Percentiles rank a stretch among this genome's conserved stretches.
These are phyloP conservation scores for Pterula multifida DNA, from an alignment of 1,284 basidiomycete species.

Conservation along the genomic window DNA sequence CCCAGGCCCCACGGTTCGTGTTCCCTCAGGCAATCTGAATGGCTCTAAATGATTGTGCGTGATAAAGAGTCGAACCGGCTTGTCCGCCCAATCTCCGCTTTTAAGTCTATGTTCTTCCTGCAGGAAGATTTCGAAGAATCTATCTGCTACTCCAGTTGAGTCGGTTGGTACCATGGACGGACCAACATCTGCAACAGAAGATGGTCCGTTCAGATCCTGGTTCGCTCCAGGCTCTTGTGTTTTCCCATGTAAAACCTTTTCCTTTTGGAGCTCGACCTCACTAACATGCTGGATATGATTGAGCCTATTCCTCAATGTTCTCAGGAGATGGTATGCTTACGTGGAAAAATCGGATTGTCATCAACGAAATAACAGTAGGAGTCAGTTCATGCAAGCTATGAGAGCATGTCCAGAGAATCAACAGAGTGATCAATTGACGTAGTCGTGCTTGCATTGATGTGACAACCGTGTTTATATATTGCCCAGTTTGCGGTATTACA, in stretches of 20 bases:
- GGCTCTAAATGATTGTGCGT: not conserved
- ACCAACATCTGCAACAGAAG: not conserved
- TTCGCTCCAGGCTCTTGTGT: not conserved
- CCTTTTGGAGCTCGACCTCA: not conserved
- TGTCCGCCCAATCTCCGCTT: not conserved
- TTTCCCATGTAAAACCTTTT: too few species aligned
- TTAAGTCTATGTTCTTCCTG: not conserved
- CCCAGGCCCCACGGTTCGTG: not conserved
- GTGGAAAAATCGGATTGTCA: not conserved
- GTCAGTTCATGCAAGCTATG: not conserved
- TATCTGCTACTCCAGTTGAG: not conserved
- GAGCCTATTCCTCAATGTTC: not conserved
- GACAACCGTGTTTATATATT: not conserved
- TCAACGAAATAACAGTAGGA: not conserved
- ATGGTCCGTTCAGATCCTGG: not conserved
- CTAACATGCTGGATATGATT: not conserved
- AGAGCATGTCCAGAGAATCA: not conserved
- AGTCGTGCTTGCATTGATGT: not conserved
- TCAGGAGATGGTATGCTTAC: not conserved
- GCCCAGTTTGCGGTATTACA: not conserved
- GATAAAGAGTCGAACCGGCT: not conserved
- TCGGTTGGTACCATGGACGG: not conserved
- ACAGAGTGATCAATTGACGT: not conserved
- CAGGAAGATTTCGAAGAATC: too few species aligned
- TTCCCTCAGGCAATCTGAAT: not conserved